phyloP scores from a whole-genome alignment of 169 alveolate genomes.

The Theileria equi region DNA sequence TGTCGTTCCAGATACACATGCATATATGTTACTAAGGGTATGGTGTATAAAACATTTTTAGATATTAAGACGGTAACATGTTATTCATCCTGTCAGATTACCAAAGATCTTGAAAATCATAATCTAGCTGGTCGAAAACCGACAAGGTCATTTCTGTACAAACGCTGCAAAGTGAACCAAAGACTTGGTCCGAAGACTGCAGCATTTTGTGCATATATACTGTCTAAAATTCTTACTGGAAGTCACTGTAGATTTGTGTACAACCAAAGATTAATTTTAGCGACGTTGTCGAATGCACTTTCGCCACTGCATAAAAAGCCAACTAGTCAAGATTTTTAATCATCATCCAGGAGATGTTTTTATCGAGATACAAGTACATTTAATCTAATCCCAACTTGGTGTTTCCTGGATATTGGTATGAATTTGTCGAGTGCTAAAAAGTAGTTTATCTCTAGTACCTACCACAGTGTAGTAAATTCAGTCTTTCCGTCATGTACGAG shows the following conservation, averaged over 20 bases:
- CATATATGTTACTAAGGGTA: too few species aligned
- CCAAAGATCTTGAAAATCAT: too few species aligned
- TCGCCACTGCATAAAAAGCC: conserved; percentile 24
- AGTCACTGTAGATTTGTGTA: conserved; percentile 7
- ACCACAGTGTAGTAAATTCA: not conserved
- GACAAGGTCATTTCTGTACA: too few species aligned
- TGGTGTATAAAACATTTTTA: too few species aligned
- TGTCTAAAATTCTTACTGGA: conserved; percentile 36
- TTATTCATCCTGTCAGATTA: conserved; percentile 55
- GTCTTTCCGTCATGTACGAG: not conserved
- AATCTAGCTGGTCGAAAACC: too few species aligned
- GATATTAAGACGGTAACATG: too few species aligned
- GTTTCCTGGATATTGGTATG: conserved; percentile 7
- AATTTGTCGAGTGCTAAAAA: not conserved
- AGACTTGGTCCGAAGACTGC: too few species aligned
- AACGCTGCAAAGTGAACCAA: too few species aligned
- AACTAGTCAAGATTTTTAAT: conserved; percentile 18
- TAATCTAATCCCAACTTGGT: conserved; percentile 22
- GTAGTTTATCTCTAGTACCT: not conserved
- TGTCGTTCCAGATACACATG: not conserved
- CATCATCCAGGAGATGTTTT: conserved; percentile 31
- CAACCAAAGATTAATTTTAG: conserved; percentile 34
- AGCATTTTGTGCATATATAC: too few species aligned
- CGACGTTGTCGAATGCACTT: conserved; percentile 21
- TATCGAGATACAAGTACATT: conserved; percentile 13